These are phyloP conservation scores for Beauveria pseudobassiana DNA, from an alignment of 2,329 filamentous ascomycete genomes.

Conservation along the genomic window DNA sequence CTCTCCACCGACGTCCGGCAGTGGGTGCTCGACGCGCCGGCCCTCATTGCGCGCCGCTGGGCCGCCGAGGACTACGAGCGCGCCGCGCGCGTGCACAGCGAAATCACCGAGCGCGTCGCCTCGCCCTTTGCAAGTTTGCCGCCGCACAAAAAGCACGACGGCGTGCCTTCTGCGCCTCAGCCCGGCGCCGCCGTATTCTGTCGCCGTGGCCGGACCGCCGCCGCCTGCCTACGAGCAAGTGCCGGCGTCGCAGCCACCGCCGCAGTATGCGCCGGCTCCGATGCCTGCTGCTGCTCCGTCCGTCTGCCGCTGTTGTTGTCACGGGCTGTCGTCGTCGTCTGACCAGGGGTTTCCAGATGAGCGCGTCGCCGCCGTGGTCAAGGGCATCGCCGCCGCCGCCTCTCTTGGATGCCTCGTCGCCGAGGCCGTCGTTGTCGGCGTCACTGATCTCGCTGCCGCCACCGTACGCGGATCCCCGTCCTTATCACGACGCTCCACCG, in stretches of 20 bases:
- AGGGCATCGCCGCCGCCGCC: background rate
- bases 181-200: background rate
- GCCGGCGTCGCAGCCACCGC: background rate
- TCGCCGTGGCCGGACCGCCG: background rate
- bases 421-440: background rate
- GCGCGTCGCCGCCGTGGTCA: background rate
- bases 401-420: background rate
- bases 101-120: slow-evolving; percentile 38
- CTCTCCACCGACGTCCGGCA: slow-evolving; percentile 41
- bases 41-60: slow-evolving; percentile 51
- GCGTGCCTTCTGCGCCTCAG: background rate
- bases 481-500: background rate
- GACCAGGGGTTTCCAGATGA: background rate
- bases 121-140: slow-evolving; percentile 15
- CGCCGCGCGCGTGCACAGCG: slow-evolving; percentile 33
- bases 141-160: no score
- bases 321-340: background rate
- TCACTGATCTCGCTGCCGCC: background rate
- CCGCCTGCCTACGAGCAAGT: background rate
- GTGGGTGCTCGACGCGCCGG: slow-evolving; percentile 47
- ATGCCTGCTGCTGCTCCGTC: background rate
- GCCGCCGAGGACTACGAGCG: slow-evolving; percentile 49
- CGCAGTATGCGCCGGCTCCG: background rate
- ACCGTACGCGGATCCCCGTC: background rate
- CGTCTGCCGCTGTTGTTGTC: background rate